Evolutionary conservation across 1,284 basidiomycete species (phyloP).

Genomic region (Ganoderma sp.): DNA sequence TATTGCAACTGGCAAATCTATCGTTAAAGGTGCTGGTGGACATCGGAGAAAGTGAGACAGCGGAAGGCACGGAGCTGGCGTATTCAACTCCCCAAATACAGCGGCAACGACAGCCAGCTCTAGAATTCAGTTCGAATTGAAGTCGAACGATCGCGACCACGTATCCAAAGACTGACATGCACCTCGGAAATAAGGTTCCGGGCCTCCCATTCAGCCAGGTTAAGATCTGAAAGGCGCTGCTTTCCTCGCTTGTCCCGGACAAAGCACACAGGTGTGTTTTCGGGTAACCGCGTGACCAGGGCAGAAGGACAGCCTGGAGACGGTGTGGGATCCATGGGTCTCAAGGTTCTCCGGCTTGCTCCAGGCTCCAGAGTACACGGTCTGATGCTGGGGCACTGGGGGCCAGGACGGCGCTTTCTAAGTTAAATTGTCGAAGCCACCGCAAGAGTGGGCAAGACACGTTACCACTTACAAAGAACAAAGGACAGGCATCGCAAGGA

Average conservation of each 20-base stretch:
- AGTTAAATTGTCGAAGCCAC: not conserved
- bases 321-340: not conserved
- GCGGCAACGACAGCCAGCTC: no score
- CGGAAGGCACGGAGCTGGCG: no score
- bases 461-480: no score
- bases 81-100: no score
- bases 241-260: not conserved
- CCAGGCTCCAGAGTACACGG: not conserved
- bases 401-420: not conserved
- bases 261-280: not conserved
- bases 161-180: not conserved
- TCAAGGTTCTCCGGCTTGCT: not conserved
- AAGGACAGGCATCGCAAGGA: no score
- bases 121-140: not conserved
- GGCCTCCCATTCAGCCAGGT: not conserved
- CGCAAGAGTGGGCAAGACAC: no score
- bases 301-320: not conserved
- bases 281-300: not conserved
- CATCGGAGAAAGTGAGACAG: no score
- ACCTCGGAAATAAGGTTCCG: not conserved
- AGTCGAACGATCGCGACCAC: not conserved
- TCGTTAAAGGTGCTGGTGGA: no score
- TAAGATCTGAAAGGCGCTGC: not conserved
- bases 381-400: not conserved
- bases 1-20: not conserved